These are phyloP conservation scores for Cystobasidium tubakii DNA, from an alignment of 768 basidiomycete genomes.

Conservation along the genomic window DNA sequence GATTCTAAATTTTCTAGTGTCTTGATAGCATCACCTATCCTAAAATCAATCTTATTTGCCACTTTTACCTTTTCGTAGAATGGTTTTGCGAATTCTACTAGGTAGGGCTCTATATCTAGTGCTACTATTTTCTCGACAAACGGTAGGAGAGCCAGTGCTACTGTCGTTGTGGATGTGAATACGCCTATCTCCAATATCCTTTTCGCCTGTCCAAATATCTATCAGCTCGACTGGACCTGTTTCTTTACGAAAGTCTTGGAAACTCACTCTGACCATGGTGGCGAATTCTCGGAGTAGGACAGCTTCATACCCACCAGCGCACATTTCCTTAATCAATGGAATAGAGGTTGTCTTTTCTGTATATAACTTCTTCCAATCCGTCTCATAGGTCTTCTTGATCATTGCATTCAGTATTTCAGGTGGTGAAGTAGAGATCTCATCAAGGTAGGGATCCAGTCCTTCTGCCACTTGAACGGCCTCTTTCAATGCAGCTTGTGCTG, in stretches of 20 bases:
- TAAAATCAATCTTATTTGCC: slow-evolving; percentile 41
- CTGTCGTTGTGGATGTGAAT: slow-evolving; percentile 41
- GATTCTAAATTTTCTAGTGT: slow-evolving; percentile 35
- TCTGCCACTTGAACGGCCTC: slow-evolving; percentile 35
- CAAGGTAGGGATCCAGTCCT: slow-evolving; percentile 39
- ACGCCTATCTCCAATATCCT: slow-evolving; percentile 42
- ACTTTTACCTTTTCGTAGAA: slow-evolving; percentile 41
- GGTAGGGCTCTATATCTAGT: slow-evolving; percentile 46
- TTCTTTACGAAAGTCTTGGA: neutral
- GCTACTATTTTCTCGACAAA: slow-evolving; percentile 52
- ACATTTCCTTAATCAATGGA: slow-evolving; percentile 38
- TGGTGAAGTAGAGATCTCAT: slow-evolving; percentile 32
- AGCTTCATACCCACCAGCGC: slow-evolving; percentile 41
- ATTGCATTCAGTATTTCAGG: slow-evolving; percentile 38
- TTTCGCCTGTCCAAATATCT: slow-evolving; percentile 6
- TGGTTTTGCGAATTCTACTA: slow-evolving; percentile 36
- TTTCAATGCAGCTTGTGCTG: slow-evolving; percentile 6
- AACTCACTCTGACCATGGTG: slow-evolving; percentile 19
- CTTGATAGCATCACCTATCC: slow-evolving; percentile 40
- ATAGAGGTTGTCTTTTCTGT: slow-evolving; percentile 29
- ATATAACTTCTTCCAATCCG: slow-evolving; percentile 38
- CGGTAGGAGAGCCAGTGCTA: slow-evolving; percentile 50
- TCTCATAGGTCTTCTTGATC: slow-evolving; percentile 34
- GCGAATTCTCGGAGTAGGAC: slow-evolving; percentile 39
- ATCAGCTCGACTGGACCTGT: neutral